phyloP scores from a whole-genome alignment of 257 asterid species.

The Haberlea rhodopensis region DNA sequence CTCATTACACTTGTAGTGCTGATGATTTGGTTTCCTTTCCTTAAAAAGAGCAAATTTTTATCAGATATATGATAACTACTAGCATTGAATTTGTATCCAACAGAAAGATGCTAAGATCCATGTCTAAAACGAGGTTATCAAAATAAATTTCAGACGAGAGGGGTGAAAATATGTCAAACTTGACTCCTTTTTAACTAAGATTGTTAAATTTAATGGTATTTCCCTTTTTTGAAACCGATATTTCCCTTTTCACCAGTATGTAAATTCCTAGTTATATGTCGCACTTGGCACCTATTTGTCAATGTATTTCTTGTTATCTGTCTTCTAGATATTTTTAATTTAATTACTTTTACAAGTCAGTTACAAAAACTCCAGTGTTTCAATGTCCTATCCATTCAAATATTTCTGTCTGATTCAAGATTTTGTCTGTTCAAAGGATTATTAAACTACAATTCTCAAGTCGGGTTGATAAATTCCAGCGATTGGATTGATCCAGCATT shows the following conservation, averaged over 20 bases:
- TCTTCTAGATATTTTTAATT: conserved; percentile 2
- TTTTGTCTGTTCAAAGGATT: conserved; percentile 17
- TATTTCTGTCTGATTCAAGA: conserved; percentile 14
- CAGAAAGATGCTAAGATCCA: no score
- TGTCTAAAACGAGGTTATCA: no score
- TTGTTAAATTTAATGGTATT: no score
- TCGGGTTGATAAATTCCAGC: conserved; percentile 20
- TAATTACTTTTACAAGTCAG: not conserved
- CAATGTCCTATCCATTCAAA: conserved; percentile 1
- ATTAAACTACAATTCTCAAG: conserved; percentile 32
- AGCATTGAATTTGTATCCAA: no score
- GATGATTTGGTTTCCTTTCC: no score
- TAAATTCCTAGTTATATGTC: not conserved
- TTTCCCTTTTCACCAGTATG: no score
- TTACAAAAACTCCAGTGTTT: not conserved
- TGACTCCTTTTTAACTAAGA: no score
- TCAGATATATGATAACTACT: no score
- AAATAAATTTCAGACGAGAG: no score
- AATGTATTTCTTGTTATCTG: not conserved
- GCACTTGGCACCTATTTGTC: not conserved
- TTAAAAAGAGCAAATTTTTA: no score
- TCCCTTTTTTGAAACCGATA: not conserved
- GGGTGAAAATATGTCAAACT: no score
- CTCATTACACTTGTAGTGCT: not conserved
- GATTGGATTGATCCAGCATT: conserved; percentile 37